Evolutionary conservation across 2,329 filamentous ascomycete species (phyloP), one percentile per base, ranked within the genome.

Genomic region (Talaromyces marneffei): DNA sequence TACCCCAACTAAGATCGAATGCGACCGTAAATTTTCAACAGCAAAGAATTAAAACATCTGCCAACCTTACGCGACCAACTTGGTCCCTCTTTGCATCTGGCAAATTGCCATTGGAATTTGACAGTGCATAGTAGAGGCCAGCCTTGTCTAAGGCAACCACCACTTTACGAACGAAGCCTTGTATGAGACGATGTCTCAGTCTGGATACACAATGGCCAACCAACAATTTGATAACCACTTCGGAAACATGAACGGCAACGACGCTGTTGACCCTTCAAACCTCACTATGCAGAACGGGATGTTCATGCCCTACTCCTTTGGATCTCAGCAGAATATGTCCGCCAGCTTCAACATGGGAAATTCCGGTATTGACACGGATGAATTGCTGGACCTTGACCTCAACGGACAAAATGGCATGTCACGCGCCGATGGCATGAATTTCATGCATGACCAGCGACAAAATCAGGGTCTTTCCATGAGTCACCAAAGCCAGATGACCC

Each of bases 321-420:
- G 82, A 59, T 83, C 84, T 61, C 82, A 82, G 68, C 86, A 87
- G 69, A 88, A 84, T 71, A 80, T 87, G 66, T 82, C 84, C 33
- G 87, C 86, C 62, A 88, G 85, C 73, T 96, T 92, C 78, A 88
- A 88, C 50, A 87, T 87, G 67, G 89, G 88, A 62, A 89, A 88
- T 63, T 89, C 90, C 10, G 83, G 88, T 42, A 92, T 96, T 66
- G 88, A 86, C 64, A 93, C 96, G 66, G 93, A 97, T 65, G 93
- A 97, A 72, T 81, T 97, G 52, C 82, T 93, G 52, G 92, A 96
- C 66, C 66, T 78, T 46, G 77, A 80, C 59, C 75, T 79, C 52
- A 77, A 70, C 62, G 75, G 71, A 25, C 75, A 74, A 60, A 75
- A 77, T 61, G 73, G 71, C 18, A 65, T 74, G 37, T 69, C 69